Conservation (phyloP, 2,329 filamentous ascomycete genomes). For the Aspergillus flavus region DNA sequence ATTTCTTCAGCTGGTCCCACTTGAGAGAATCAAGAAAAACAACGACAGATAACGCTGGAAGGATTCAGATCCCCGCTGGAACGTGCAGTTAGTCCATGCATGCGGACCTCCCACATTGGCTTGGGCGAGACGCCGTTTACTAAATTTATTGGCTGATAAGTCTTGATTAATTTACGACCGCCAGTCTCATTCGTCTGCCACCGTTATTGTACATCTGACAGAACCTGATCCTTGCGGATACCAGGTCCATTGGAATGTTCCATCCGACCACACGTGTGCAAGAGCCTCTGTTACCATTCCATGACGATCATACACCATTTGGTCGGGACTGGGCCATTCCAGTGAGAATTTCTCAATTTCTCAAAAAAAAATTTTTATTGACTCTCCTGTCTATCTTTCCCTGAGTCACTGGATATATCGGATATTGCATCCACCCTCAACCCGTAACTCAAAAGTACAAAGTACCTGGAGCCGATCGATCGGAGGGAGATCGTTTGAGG, state of each 20-base stretch:
- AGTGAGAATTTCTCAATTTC: not conserved
- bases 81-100: slow-evolving; percentile 7
- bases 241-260: slow-evolving; percentile 10
- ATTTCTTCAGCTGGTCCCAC: not conserved
- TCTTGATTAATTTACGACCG: slow-evolving; percentile 4
- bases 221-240: not conserved
- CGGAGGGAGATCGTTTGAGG: not conserved
- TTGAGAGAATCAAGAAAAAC: not conserved
- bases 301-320: slow-evolving; percentile 10
- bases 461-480: not conserved
- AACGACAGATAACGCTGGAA: not conserved
- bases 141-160: not conserved
- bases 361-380: not conserved
- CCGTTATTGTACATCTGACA: not conserved
- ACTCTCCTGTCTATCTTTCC: not conserved
- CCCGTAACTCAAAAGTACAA: not conserved
- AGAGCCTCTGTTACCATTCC: slow-evolving; percentile 2
- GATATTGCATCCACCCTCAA: not conserved
- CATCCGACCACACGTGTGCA: slow-evolving; percentile 16
- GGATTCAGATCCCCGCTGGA: not conserved
- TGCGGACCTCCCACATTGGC: not conserved
- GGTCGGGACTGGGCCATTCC: not conserved
- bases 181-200: slow-evolving; percentile 5
- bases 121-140: not conserved
- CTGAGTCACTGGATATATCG: not conserved